Percentiles rank a stretch among this genome's conserved stretches.
phyloP scores from a whole-genome alignment of 306 rosid species.

The Glycine soja region DNA sequence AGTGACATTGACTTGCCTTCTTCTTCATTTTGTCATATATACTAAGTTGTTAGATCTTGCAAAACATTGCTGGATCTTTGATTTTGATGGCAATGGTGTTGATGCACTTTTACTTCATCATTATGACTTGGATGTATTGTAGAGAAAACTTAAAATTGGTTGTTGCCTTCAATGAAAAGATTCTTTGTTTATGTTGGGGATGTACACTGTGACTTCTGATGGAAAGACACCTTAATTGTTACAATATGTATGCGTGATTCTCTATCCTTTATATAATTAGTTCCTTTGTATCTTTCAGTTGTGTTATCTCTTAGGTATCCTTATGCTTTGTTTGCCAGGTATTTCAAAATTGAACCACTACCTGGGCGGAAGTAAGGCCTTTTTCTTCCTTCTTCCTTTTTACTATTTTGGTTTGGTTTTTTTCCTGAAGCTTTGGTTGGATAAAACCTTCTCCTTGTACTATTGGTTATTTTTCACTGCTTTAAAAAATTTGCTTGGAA shows the following conservation, averaged over 20 bases:
- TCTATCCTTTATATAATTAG: conserved; percentile 5
- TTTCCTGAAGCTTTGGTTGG: conserved; percentile 26
- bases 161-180: conserved; percentile 28
- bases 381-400: conserved; percentile 34
- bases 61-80: conserved; percentile 10
- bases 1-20: conserved; percentile 1
- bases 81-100: background rate
- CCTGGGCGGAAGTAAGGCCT: conserved; percentile 91
- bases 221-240: conserved; percentile 13
- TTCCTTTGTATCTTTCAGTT: conserved; percentile 22
- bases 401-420: conserved; percentile 29
- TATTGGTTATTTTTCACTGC: conserved; percentile 23
- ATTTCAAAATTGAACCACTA: conserved; percentile 82
- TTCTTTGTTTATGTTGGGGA: background rate
- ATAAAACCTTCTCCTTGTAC: conserved; percentile 13
- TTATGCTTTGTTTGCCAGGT: conserved; percentile 64
- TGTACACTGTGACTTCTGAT: conserved; percentile 27
- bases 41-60: conserved; percentile 8
- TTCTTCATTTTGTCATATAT: conserved; percentile 19
- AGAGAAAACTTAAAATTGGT: conserved; percentile 4
- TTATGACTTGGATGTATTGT: conserved; percentile 21
- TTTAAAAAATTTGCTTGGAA: background rate
- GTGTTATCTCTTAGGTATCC: conserved; percentile 39
- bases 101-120: conserved; percentile 19
- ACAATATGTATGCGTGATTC: background rate